phyloP scores from a whole-genome alignment of 768 basidiomycete species.

The Phanerodontia chrysosporium region DNA sequence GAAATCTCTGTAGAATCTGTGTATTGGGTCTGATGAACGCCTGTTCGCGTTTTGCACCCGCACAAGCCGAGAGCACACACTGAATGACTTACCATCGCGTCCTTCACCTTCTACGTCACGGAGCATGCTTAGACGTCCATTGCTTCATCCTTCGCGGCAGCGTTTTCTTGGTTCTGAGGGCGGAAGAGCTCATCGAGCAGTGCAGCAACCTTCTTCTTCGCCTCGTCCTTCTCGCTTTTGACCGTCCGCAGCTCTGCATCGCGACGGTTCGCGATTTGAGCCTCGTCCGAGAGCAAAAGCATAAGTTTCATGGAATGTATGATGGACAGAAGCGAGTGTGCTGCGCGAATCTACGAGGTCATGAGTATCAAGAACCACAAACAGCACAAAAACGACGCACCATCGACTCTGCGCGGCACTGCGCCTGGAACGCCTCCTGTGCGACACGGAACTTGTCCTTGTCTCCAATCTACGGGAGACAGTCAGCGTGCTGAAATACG shows the following conservation, averaged over 20 bases:
- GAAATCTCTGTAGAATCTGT: constrained; percentile 19
- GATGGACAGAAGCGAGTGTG: constrained; percentile 85
- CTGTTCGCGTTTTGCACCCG: no score
- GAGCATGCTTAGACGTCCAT: no score
- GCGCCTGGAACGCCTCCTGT: constrained; percentile 82
- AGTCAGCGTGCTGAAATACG: background rate
- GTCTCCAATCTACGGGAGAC: constrained; percentile 61
- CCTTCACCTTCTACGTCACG: no score
- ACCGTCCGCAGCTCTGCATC: constrained; percentile 70
- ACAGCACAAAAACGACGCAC: constrained; percentile 36
- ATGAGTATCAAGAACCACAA: background rate
- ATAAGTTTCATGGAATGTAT: constrained; percentile 93
- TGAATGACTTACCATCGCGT: no score
- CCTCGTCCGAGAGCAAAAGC: constrained; percentile 84
- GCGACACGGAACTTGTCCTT: constrained; percentile 88
- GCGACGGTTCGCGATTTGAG: constrained; percentile 75
- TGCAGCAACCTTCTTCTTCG: constrained; percentile 55
- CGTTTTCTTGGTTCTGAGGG: background rate
- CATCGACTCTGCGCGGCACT: constrained; percentile 87
- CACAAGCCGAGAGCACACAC: no score
- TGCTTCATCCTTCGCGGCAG: background rate
- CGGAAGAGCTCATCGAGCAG: constrained; percentile 60
- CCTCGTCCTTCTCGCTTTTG: constrained; percentile 58
- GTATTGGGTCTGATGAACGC: no score
- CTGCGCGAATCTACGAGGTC: constrained; percentile 63